phyloP scores from a whole-genome alignment of 148 eudicot species.

The Rhododendron ovatum region DNA sequence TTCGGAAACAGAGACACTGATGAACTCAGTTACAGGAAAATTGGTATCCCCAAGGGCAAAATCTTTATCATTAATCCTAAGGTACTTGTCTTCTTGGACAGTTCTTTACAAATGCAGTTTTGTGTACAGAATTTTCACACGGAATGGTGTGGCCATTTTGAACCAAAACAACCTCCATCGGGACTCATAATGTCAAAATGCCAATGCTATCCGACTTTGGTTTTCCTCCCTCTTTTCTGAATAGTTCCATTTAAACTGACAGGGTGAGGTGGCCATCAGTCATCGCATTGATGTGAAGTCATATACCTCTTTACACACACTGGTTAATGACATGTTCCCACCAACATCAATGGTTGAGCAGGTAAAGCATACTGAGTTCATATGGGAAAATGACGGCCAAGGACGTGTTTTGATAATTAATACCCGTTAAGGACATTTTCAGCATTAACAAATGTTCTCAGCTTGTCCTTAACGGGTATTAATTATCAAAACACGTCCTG shows the following conservation, averaged over 20 bases:
- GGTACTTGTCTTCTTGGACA: slow-evolving; percentile 33
- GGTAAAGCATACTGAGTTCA: slow-evolving; percentile 26
- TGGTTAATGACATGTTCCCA: slow-evolving; percentile 97
- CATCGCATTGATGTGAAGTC: slow-evolving; percentile 71
- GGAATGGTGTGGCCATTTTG: not conserved
- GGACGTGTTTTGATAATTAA: too few relatives aligned
- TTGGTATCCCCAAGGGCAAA: slow-evolving; percentile 96
- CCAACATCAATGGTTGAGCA: slow-evolving; percentile 89
- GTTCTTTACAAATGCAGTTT: not conserved
- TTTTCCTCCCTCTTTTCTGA: slow-evolving; percentile 1
- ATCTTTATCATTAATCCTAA: slow-evolving; percentile 96
- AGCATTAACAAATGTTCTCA: too few relatives aligned
- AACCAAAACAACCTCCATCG: not conserved
- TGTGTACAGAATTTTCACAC: not conserved
- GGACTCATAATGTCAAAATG: not conserved
- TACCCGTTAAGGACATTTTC: too few relatives aligned
- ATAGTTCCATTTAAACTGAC: slow-evolving; percentile 14
- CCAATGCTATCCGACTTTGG: not conserved
- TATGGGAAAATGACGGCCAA: too few relatives aligned
- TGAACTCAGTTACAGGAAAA: slow-evolving; percentile 88
- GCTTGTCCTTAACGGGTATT: too few relatives aligned
- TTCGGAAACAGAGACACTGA: slow-evolving; percentile 98
- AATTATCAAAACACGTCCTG: too few relatives aligned
- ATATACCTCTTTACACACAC: slow-evolving; percentile 86
- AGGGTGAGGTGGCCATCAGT: slow-evolving; percentile 98